Evolutionary conservation across 2,329 filamentous ascomycete genomes (phyloP), one percentile per base, ranked within the genome.

Genomic region (Chlorencoelia australis): DNA sequence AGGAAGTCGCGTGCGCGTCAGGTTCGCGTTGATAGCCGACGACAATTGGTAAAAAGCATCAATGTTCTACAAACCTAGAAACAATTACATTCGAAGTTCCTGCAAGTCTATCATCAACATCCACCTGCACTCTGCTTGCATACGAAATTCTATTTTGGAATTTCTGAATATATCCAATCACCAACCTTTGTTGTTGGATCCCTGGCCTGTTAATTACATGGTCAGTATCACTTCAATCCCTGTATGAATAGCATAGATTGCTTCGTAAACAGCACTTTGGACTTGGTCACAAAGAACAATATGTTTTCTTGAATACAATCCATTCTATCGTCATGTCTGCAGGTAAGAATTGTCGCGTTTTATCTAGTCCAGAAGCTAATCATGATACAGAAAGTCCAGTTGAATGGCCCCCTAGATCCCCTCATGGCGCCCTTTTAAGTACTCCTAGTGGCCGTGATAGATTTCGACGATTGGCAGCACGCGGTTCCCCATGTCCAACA

Each of bases 381-480:
- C 14, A 25, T 9, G 27, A 22, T 8, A 34, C 56, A 61, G 50
- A 56, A 21, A 48, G 39, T 17, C 36, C 64, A 42, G 59, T 66
- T 29, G 70, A 77, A 59, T 82, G 77, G 77, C 77, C 77, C 13
- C 77, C 77, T 15, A 66, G 71, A 56, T 81, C 76, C 37, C 77
- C 77, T 27, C 73, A 72, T 56, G 76, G 81, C 54, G 75, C 65
- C 34, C 65, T 81, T 14, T 54, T 77, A 24, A 69, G 71, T 55
- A 78, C 88, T 3, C 89, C 89, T 1, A 75, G 79, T 47, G 89
- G 87, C 35, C 80, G 87, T 51, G 76, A 80, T 56, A 79, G 77
- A 56, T 75, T 85, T 52, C 72, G 80, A 56, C 74, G 79, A 42
- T 67, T 81, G 50, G 71, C 75, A 46, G 73, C 78, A 45, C 74